Evolutionary conservation across 2,329 filamentous ascomycete species (phyloP), one percentile per base, ranked within the genome.

Genomic region (Cytospora piceicola): DNA sequence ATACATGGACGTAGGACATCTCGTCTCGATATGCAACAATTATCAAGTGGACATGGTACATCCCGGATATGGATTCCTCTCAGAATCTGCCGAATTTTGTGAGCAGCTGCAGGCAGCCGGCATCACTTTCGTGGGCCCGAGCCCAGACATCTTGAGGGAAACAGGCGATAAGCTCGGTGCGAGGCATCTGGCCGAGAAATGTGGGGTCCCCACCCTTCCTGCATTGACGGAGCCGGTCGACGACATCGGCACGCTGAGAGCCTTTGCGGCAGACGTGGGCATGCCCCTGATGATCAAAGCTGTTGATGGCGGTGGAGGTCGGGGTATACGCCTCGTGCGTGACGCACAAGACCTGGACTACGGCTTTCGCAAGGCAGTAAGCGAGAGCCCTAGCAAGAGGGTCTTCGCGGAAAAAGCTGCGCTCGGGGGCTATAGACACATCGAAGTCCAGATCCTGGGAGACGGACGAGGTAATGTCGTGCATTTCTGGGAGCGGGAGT

Each of bases 321-420:
- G 85, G 20, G 87, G 86, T 0, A 88, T 89, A 55, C 79, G 86
- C 7, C 75, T 88, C 0, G 81, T 88, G 8, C 74, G 75, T 1
- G 71, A 73, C 27, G 75, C 79, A 46, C 73, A 75, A 0, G 79
- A 82, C 6, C 74, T 88, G 6, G 75, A 80, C 27, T 76, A 77
- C 30, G 74, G 79, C 8, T 77, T 84, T 2, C 80, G 78, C 56
- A 77, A 84, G 67, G 83, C 85, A 4, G 79, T 84, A 6, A 81
- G 82, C 55, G 86, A 89, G 72, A 88, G 85, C 61, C 85, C 86
- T 0, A 86, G 83, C 2, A 80, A 78, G 58, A 81, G 81, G 30
- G 80, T 88, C 0, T 88, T 88, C 69, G 82, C 83, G 0, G 86
- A 88, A 70, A 86, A 84, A 68, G 85, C 85, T 3, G 86, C 85